Evolutionary conservation across 148 eudicot species (phyloP).

Genomic region (Chenopodium formosanum): DNA sequence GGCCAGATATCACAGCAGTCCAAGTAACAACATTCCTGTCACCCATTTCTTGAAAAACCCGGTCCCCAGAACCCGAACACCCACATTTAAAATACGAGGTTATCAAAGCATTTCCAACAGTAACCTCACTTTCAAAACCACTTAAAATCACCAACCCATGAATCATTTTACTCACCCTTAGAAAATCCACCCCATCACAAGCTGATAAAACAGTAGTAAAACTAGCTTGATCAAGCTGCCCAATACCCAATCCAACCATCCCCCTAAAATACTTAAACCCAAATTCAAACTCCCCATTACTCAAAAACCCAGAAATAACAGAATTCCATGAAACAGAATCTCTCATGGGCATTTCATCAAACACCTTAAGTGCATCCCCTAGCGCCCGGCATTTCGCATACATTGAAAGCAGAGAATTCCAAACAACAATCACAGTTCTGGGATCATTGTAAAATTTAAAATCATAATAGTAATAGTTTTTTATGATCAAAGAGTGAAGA

Average conservation of each 20-base stretch:
- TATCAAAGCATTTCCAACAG: constrained; percentile 67
- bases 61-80: constrained; percentile 40
- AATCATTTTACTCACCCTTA: constrained; percentile 37
- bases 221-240: constrained; percentile 67
- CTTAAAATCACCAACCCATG: constrained; percentile 52
- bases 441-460: constrained; percentile 8
- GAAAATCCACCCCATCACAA: constrained; percentile 36
- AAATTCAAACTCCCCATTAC: constrained; percentile 34
- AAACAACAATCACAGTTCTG: constrained; percentile 37
- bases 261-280: constrained; percentile 58
- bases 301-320: constrained; percentile 54
- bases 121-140: constrained; percentile 51
- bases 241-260: constrained; percentile 40
- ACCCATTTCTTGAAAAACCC: constrained; percentile 56
- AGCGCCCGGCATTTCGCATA: constrained; percentile 46
- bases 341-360: constrained; percentile 64
- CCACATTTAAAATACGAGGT: constrained; percentile 61
- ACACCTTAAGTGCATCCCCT: constrained; percentile 57
- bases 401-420: constrained; percentile 64
- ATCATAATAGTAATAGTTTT: constrained; percentile 33
- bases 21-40: constrained; percentile 72
- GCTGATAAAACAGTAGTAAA: constrained; percentile 64
- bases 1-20: constrained; percentile 83
- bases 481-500: constrained; percentile 65
- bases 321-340: constrained; percentile 79